Base-by-base conservation (phyloP, 1,284 basidiomycete genomes). In the Tetrapyrgos nigripes region DNA sequence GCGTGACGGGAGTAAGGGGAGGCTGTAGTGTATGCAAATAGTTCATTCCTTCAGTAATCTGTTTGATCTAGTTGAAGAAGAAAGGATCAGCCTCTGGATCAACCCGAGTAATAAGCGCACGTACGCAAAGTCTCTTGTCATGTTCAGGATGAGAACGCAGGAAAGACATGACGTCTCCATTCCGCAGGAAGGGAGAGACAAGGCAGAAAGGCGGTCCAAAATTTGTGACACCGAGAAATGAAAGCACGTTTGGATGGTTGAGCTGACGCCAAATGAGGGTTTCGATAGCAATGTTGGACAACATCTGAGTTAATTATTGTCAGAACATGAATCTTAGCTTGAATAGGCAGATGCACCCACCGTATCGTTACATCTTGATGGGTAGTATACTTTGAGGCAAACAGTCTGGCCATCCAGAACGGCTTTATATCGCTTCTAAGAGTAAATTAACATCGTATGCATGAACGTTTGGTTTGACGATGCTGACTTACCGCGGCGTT, bases 341-440 rank as follows among this genome's bases (percentile, higher is more conserved):
- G 21, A 33, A 23, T 35, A 31, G 9, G 2, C 3, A 21, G 21
- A 46, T 21, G 27, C 50, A 55, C 57, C 28, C 53, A 56, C 13
- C 48, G 33, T 13, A 57, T n/a, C 17, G n/a, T 33, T 19, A 55
- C 50, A 24, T 13, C 28, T 45, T 5, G 24, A 29, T 4, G 37
- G 58, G 29, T 56, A 53, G 27, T 55, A 56, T 6, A 62, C 60
- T 40, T 62, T 62, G 45, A 62, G 27, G 33, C 60, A 62, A 26
- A 62, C 57, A 8, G 29, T 27, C 26, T 26, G 43, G 13, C 45
- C 48, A 5, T 54, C 28, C 19, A 50, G n/a, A n/a, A n/a, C n/a
- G n/a, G n/a, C n/a, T n/a, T n/a, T n/a, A n/a, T n/a, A n/a, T n/a
- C n/a, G n/a, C n/a, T n/a, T n/a, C n/a, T n/a, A n/a, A n/a, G n/a